Evolutionary conservation across 2,329 filamentous ascomycete genomes (phyloP).

Genomic region (Epichloe amarillans): DNA sequence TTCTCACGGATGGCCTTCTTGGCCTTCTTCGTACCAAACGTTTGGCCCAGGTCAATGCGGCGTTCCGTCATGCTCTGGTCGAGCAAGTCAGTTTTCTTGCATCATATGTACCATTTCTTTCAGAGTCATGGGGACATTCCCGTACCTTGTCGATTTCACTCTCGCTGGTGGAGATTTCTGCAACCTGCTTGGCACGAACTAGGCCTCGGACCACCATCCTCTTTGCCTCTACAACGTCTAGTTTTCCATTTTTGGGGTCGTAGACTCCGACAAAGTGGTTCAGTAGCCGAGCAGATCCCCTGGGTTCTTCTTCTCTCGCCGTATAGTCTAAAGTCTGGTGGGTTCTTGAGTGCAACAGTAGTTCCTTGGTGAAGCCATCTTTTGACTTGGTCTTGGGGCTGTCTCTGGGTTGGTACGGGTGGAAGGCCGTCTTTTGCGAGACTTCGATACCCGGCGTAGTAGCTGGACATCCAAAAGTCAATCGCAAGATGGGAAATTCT

Average conservation of each 20-base stretch:
- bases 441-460: slow-evolving; percentile 24
- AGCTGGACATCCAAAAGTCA: slow-evolving; percentile 12
- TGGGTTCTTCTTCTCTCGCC: slow-evolving; percentile 32
- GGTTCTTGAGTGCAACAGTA: slow-evolving; percentile 43
- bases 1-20: slow-evolving; percentile 61
- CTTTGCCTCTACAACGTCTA: slow-evolving; percentile 49
- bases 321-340: slow-evolving; percentile 48
- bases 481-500: background rate
- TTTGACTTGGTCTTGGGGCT: slow-evolving; percentile 22
- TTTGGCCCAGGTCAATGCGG: slow-evolving; percentile 57
- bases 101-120: background rate
- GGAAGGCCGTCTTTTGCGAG: slow-evolving; percentile 27
- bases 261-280: slow-evolving; percentile 55
- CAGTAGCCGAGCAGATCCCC: slow-evolving; percentile 24
- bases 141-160: slow-evolving; percentile 17
- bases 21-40: slow-evolving; percentile 77
- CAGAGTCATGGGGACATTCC: background rate
- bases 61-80: slow-evolving; percentile 43
- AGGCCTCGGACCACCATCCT: slow-evolving; percentile 48
- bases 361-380: slow-evolving; percentile 29
- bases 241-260: slow-evolving; percentile 43
- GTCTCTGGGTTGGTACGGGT: slow-evolving; percentile 32
- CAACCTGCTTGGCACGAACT: slow-evolving; percentile 41
- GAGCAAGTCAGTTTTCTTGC: slow-evolving; percentile 11
- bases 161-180: slow-evolving; percentile 31